Base-by-base conservation (phyloP, 805 yeast genomes). In the Candida morakotiae region DNA sequence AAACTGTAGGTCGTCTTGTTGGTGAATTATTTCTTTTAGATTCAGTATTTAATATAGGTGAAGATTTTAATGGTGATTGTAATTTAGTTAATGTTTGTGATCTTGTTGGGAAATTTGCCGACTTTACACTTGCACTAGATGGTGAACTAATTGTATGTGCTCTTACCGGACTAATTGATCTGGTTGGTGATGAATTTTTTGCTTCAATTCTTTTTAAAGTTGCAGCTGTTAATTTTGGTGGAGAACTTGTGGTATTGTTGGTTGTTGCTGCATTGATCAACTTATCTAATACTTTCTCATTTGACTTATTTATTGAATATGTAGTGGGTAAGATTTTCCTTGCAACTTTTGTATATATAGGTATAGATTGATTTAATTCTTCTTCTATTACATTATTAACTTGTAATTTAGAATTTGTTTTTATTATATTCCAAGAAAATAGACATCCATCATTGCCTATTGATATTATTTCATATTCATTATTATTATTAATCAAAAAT, bases 371-470 rank as follows among this genome's bases (percentile, higher is more conserved):
- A 11, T 9, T 13, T 10, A 16, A 33, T 34, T 34, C 37, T 33
- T 40, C 35, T 14, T 20, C 28, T 13, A 9, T 9, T 3, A 9
- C 14, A n/a, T 4, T 34, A 23, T 20, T 35, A 18, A 25, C 7
- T 4, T n/a, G 16, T 22, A 11, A 6, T 9, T 11, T 7, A 18
- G 10, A 15, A 17, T 16, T 8, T 1, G 17, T 10, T 7, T 40
- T 49, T 3, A 28, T 24, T 6, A 60, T 30, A 3, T 47, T 45
- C 83, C 83, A 77, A 5, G 50, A 53, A 41, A 78, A 75, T 35
- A 77, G 49, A 49, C 82, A 76, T 0, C 82, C 83, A 46, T 72
- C 80, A 6, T 57, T 58, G 15, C 80, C 70, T 11, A 75, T 60
- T 0, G 79, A 65, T 1, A 73, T 44, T 19, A 71, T 51, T 11